Conservation (phyloP, 2,329 filamentous ascomycete genomes). For the Arachnopeziza araneosa region DNA sequence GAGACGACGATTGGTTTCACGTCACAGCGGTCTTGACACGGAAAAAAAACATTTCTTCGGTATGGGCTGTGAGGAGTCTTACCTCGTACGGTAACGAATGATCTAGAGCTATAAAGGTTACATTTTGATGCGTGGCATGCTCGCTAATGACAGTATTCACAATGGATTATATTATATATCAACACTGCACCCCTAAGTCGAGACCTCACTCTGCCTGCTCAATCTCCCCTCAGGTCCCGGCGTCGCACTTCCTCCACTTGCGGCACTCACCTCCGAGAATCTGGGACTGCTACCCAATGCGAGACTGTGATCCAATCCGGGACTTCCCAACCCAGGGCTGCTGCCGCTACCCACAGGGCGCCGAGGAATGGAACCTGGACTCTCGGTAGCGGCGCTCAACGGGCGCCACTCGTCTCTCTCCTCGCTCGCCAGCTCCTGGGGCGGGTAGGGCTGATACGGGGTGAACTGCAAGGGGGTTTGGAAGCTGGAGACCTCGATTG, state of each 20-base stretch:
- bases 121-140: too few relatives aligned
- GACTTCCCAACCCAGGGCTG: background rate
- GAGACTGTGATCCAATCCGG: too few relatives aligned
- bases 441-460: background rate
- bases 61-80: too few relatives aligned
- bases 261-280: conserved; percentile 1
- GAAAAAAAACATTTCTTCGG: too few relatives aligned
- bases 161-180: background rate
- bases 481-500: conserved; percentile 4
- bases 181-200: background rate
- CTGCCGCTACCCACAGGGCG: background rate
- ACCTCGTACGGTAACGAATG: too few relatives aligned
- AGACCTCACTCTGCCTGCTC: conserved; percentile 3
- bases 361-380: background rate
- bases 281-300: background rate
- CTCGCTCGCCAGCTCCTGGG: background rate
- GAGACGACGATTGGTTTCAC: too few relatives aligned
- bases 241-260: background rate
- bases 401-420: background rate
- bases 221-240: background rate
- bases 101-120: too few relatives aligned
- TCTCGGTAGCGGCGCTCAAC: background rate
- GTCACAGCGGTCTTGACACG: too few relatives aligned
- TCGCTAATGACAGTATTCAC: background rate
- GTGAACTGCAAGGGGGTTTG: conserved; percentile 2